A percentile compares a stretch with the other conserved stretches of the same genome.
Evolutionary conservation across 163 green algal genomes (phyloP).

Genomic region (Scenedesmus sp.): DNA sequence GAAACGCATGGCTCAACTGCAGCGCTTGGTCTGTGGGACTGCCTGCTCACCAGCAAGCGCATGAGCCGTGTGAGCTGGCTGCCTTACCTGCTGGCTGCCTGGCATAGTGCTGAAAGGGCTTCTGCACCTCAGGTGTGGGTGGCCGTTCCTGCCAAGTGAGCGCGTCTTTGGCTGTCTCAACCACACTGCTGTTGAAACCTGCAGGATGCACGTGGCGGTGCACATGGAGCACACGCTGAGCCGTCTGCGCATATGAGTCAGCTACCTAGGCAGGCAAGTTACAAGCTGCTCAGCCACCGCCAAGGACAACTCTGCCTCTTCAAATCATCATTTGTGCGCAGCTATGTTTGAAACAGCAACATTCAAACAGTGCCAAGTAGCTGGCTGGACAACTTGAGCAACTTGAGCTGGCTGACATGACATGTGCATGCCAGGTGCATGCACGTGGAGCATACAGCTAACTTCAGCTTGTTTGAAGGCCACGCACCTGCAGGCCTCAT

Average conservation of each 20-base stretch:
- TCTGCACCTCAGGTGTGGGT: constrained; percentile 67
- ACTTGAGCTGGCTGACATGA: not conserved
- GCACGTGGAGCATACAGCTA: not conserved
- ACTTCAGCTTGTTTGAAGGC: no score
- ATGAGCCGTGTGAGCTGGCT: not conserved
- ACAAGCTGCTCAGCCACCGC: no score
- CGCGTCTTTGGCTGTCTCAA: constrained; percentile 64
- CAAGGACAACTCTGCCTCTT: no score
- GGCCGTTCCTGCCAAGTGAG: constrained; percentile 67
- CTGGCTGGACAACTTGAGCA: not conserved
- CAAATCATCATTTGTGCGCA: no score
- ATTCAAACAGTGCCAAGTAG: not conserved
- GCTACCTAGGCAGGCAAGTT: not conserved
- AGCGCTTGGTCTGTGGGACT: not conserved
- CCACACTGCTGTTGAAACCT: not conserved
- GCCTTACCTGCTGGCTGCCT: constrained; percentile 68
- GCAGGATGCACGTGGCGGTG: not conserved
- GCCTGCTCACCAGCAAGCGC: not conserved
- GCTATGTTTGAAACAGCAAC: no score
- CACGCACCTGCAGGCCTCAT: not conserved
- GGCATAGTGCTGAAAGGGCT: constrained; percentile 76
- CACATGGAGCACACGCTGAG: not conserved
- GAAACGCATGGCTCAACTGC: not conserved
- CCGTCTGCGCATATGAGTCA: not conserved
- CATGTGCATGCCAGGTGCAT: not conserved